phyloP scores from a whole-genome alignment of 768 basidiomycete genomes.

The Lentinula raphanica region DNA sequence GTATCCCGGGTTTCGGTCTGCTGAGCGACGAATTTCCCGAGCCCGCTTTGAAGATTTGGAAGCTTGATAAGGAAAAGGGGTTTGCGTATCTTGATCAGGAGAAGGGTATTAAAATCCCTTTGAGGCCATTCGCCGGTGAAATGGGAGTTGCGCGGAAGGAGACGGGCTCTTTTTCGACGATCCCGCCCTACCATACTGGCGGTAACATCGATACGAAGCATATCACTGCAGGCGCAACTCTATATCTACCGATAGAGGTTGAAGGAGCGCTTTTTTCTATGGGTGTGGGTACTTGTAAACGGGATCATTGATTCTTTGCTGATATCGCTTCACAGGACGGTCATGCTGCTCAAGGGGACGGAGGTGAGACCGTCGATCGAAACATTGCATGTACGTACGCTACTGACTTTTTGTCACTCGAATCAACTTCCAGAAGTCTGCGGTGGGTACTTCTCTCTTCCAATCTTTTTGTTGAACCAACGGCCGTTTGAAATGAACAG shows the following conservation, averaged over 20 bases:
- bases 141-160: constrained; percentile 55
- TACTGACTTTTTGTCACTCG: background rate
- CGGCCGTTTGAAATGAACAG: constrained; percentile 20
- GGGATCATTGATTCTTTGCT: background rate
- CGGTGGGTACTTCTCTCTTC: constrained; percentile 30
- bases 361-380: constrained; percentile 44
- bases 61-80: constrained; percentile 32
- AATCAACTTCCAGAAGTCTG: constrained; percentile 51
- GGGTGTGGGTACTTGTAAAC: constrained; percentile 36
- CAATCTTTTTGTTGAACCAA: background rate
- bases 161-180: constrained; percentile 51
- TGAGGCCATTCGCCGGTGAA: constrained; percentile 57
- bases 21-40: constrained; percentile 50
- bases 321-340: constrained; percentile 43
- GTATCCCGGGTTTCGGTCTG: constrained; percentile 56
- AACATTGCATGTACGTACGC: background rate
- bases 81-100: constrained; percentile 49
- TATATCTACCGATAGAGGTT: constrained; percentile 54
- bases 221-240: constrained; percentile 46
- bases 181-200: constrained; percentile 57
- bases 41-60: constrained; percentile 52
- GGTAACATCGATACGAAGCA: constrained; percentile 61
- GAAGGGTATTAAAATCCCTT: constrained; percentile 42
- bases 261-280: constrained; percentile 58
- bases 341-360: constrained; percentile 64